These are phyloP conservation scores for Vigna nakashimae DNA, from an alignment of 306 rosid genomes.

Conservation along the genomic window DNA sequence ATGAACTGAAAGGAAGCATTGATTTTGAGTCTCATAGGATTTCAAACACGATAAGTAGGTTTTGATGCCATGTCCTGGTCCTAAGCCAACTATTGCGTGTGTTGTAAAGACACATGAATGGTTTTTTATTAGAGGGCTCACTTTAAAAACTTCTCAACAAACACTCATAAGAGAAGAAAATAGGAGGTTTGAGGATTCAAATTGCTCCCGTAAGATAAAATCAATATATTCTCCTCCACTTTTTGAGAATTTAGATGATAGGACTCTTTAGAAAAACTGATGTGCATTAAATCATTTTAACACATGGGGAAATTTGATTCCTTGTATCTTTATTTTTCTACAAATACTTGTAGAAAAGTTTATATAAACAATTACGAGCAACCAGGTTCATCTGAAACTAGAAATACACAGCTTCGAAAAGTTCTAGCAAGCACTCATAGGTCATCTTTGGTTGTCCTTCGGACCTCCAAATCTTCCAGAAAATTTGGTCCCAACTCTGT, in stretches of 20 bases:
- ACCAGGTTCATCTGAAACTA: neutral
- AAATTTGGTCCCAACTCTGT: neutral
- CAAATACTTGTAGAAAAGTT: neutral
- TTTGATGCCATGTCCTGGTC: neutral
- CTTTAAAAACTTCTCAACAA: neutral
- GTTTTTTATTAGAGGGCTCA: neutral
- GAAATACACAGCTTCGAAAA: neutral
- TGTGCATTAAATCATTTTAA: neutral
- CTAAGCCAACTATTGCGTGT: neutral
- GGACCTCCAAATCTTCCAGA: neutral
- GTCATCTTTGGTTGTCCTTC: neutral
- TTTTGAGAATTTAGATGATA: neutral
- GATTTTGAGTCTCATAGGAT: neutral
- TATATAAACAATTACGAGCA: neutral
- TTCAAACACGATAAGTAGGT: neutral
- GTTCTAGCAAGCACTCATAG: conserved; percentile 13
- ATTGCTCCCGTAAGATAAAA: neutral
- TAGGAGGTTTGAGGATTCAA: neutral
- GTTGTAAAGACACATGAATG: neutral
- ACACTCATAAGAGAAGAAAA: neutral
- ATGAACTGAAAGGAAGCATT: neutral
- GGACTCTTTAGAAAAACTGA: neutral
- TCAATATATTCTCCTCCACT: neutral
- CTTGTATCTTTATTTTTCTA: neutral
- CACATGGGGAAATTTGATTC: neutral